Conservation (phyloP, 768 basidiomycete species). For the Gloeostereum incarnatum region DNA sequence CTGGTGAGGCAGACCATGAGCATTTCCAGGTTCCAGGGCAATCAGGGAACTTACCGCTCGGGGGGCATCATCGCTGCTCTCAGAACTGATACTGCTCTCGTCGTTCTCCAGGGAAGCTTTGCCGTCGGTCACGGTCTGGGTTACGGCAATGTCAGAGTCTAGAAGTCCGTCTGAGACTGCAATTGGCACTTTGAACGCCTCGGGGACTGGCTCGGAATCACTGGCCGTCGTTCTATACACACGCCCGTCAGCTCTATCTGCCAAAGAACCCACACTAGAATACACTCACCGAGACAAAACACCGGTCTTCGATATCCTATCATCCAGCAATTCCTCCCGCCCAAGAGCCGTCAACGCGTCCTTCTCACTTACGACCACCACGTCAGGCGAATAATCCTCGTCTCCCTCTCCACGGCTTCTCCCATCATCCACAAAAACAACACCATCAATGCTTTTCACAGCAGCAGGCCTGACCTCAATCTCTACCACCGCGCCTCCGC, state of each 20-base stretch:
- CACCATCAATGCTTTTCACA: conserved; percentile 8
- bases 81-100: conserved; percentile 11
- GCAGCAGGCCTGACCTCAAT: conserved; percentile 43
- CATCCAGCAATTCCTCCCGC: conserved; percentile 70
- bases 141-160: conserved; percentile 23
- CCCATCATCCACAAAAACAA: conserved; percentile 7
- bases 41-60: conserved; percentile 12
- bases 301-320: conserved; percentile 54
- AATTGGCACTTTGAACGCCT: conserved; percentile 49
- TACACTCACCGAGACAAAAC: conserved; percentile 55
- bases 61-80: conserved; percentile 11
- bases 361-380: conserved; percentile 64
- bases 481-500: conserved; percentile 40
- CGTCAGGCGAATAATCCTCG: conserved; percentile 31
- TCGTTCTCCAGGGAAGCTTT: conserved; percentile 11
- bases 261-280: conserved; percentile 6
- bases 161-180: conserved; percentile 54
- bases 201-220: conserved; percentile 49
- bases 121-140: conserved; percentile 6
- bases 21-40: too few relatives aligned
- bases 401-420: conserved; percentile 18
- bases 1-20: too few relatives aligned
- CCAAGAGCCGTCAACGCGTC: conserved; percentile 64
- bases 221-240: conserved; percentile 33
- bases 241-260: conserved; percentile 2